Percentiles rank a stretch among this genome's conserved stretches.
Evolutionary conservation across 2,329 filamentous ascomycete genomes (phyloP).

Genomic region (Zalaria obscura): DNA sequence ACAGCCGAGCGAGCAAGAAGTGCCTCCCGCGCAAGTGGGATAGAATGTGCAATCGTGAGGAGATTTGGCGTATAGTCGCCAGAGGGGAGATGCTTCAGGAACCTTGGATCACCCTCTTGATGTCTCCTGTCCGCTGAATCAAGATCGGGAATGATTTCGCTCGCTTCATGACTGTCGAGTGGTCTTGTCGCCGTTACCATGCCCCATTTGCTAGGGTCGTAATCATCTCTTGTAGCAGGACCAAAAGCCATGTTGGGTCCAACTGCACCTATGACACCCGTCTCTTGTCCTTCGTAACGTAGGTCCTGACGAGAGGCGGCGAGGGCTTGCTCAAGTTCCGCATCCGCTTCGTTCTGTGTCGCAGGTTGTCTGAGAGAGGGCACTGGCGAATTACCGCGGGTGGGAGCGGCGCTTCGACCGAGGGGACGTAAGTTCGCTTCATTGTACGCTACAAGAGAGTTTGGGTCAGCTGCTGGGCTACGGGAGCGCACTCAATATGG

Average conservation of each 20-base stretch:
- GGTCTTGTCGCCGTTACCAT: slow-evolving; percentile 28
- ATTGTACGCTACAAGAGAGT: slow-evolving; percentile 4
- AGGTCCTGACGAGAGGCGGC: slow-evolving; percentile 10
- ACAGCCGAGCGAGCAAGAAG: slow-evolving; percentile 34
- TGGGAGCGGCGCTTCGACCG: slow-evolving; percentile 15
- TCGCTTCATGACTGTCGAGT: slow-evolving; percentile 19
- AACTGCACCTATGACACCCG: slow-evolving; percentile 31
- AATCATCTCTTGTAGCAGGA: slow-evolving; percentile 39
- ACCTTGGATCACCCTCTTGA: slow-evolving; percentile 35
- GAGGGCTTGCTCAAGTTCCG: slow-evolving; percentile 13
- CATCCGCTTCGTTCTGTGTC: slow-evolving; percentile 16
- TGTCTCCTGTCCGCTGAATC: slow-evolving; percentile 28
- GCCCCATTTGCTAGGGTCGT: slow-evolving; percentile 41
- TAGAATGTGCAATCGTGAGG: slow-evolving; percentile 47
- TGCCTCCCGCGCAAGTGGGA: slow-evolving; percentile 43
- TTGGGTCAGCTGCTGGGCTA: not conserved
- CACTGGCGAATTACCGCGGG: slow-evolving; percentile 15
- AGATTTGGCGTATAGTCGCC: slow-evolving; percentile 42
- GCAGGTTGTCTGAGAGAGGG: slow-evolving; percentile 11
- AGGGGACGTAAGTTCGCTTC: slow-evolving; percentile 14
- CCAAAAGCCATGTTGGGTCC: slow-evolving; percentile 31
- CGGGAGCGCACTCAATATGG: too few species aligned
- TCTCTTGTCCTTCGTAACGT: slow-evolving; percentile 31
- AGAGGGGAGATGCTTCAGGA: slow-evolving; percentile 41
- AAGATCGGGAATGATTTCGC: slow-evolving; percentile 40